Evolutionary conservation across 192 early-diverging fungal genomes (phyloP).

Genomic region (Mortierella alpina): DNA sequence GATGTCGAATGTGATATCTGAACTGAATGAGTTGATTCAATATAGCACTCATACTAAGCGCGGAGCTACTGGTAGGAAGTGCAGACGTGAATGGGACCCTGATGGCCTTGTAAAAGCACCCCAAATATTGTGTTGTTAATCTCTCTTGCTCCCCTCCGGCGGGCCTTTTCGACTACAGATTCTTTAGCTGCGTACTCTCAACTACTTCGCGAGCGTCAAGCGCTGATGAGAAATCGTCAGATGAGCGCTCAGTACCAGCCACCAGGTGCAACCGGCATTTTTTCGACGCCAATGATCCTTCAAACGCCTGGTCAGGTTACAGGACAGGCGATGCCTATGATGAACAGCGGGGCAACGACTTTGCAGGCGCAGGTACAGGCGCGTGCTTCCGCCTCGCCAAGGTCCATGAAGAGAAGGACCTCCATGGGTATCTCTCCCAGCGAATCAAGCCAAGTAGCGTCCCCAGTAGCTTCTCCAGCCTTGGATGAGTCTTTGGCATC

Average conservation of each 20-base stretch:
- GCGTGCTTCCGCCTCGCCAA: constrained; percentile 29
- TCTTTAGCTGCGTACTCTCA: constrained; percentile 23
- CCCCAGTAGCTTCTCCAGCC: constrained; percentile 18
- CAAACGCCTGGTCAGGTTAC: not conserved
- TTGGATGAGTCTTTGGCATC: not conserved
- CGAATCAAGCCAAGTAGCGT: constrained; percentile 13
- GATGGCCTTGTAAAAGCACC: not conserved
- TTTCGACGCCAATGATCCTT: constrained; percentile 4
- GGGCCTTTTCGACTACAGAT: not conserved
- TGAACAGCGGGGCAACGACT: not conserved
- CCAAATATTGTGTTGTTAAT: no score
- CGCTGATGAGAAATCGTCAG: constrained; percentile 5
- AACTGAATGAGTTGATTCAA: constrained; percentile 37
- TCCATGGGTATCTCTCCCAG: constrained; percentile 32
- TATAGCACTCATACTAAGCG: constrained; percentile 19
- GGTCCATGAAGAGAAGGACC: constrained; percentile 39
- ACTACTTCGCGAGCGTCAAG: constrained; percentile 10
- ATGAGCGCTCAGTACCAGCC: constrained; percentile 3
- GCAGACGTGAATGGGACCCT: not conserved
- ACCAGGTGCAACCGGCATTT: not conserved
- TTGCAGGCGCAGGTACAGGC: not conserved
- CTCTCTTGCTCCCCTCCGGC: no score
- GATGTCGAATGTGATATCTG: constrained; percentile 34
- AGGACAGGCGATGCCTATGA: not conserved
- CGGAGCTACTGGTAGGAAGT: constrained; percentile 18